Evolutionary conservation across 169 alveolate species (phyloP), one percentile per base, ranked within the genome.

Genomic region (Cryptosporidium felis): DNA sequence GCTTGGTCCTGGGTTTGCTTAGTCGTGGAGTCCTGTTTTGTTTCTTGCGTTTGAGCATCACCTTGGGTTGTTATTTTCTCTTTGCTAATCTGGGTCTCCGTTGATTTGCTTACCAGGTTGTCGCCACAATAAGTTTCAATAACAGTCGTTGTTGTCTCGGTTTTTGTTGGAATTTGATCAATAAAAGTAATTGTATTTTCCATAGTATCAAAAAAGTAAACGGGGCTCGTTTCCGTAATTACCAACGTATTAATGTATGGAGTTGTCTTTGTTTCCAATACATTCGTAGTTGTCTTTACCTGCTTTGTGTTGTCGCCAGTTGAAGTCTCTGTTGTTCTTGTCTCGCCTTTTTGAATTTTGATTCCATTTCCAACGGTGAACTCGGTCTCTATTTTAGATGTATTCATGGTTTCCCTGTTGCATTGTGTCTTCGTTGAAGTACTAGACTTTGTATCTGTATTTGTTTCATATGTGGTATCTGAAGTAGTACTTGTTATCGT

Each of bases 91-190:
- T 28, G 63, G 8, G 38, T 65, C 0, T 42, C 45, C n/a, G 26
- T 65, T 47, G 26, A 14, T 32, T 47, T 65, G 3, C 46, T 18
- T 6, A 34, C 34, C 4, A 65, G 26, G 14, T 41, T 1, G 6
- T 18, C 32, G 18, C 34, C 32, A 12, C 21, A 2, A 28, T 23
- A 49, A 2, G 81, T 65, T 47, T 65, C 81, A 21, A 32, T 44
- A 38, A 65, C 30, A 46, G 81, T 65, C 49, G 63, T 65, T 32
- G 49, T 65, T 16, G 81, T 65, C 16, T 65, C 62, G 49, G 62
- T 65, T 47, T 46, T 65, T 12, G 81, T 21, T 45, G 81, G 62
- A 3, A 16, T 2, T 16, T 34, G 44, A 32, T 10, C 3, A 26
- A 46, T 18, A 44, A 44, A 18, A 6, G 63, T 46, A 0, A 65